Evolutionary conservation across 257 asterid genomes (phyloP), one percentile per base, ranked within the genome.

Genomic region (Gardenia jasminoides): DNA sequence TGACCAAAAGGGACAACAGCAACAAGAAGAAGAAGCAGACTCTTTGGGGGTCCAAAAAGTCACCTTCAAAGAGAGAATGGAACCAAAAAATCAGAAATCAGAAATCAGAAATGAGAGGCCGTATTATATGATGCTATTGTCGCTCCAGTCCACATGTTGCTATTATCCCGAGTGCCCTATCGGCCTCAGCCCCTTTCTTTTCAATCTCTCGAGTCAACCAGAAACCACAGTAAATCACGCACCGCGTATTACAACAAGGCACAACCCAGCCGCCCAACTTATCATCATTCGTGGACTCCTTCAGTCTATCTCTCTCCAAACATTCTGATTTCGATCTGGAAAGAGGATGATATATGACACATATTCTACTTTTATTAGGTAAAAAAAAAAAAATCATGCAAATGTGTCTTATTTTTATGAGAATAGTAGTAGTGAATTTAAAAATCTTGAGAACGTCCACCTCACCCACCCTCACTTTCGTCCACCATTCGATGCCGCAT

Each of bases 141-240:
- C 30, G 72, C 13, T 71, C 13, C 22, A 50, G 67, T 77, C 67
- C 84, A 72, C 69, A 46, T 72, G 75, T 72, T 43, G 47, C 24
- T 50, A 36, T 36, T 36, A 0, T 30, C 78, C 39, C 33, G 46
- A 50, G 44, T 46, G 58, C 67, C 20, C 31, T 50, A 58, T 78
- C 64, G 19, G 3, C 3, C 19, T 10, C 15, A 48, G 56, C 1
- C 24, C 4, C 22, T 17, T 9, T 33, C 64, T 36, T 46, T 69
- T 43, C 69, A 36, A 24, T 33, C 2, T 16, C 50, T 30, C n/a
- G 30, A 70, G 67, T 70, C 76, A 80, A 80, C 79, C 46, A 68
- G 56, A 72, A 80, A 73, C 68, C 24, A 48, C 68, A 64, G 47
- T 48, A 72, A 47, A 72, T 48, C 82, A 79, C 67, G 67, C 74